Percentiles rank a stretch among this genome's conserved stretches.
phyloP scores from a whole-genome alignment of 1,284 basidiomycete genomes.

The Moesziomyces antarcticus region DNA sequence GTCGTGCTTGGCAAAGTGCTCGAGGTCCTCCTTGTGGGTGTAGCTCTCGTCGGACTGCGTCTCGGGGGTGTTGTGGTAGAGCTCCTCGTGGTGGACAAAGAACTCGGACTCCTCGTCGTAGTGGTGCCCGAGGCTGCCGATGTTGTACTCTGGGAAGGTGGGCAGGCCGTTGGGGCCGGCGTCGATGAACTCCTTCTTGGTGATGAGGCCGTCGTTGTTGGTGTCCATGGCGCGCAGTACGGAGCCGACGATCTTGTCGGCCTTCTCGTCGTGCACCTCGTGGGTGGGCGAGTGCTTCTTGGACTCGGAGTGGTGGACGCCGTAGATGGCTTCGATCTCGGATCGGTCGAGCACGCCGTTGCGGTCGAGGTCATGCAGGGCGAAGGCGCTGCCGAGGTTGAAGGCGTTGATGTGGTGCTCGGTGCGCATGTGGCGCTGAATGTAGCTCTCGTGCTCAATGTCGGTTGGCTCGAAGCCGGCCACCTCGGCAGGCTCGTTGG shows the following conservation, averaged over 20 bases:
- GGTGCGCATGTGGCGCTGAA: conserved; percentile 66
- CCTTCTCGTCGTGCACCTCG: conserved; percentile 84
- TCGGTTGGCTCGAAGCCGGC: conserved; percentile 49
- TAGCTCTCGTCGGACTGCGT: conserved; percentile 96
- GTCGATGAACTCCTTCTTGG: conserved; percentile 81
- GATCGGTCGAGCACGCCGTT: conserved; percentile 68
- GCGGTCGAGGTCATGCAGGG: conserved; percentile 88
- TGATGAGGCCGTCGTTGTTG: conserved; percentile 81
- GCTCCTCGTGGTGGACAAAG: conserved; percentile 73
- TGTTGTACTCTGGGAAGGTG: conserved; percentile 74
- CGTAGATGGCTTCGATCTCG: conserved; percentile 72
- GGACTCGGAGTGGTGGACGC: conserved; percentile 93
- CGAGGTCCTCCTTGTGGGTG: conserved; percentile 79
- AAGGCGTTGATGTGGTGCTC: conserved; percentile 68
- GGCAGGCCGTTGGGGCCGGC: conserved; percentile 83
- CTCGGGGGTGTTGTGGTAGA: conserved; percentile 93
- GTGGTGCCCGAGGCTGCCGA: conserved; percentile 83
- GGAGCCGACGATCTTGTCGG: conserved; percentile 80
- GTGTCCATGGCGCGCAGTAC: conserved; percentile 82
- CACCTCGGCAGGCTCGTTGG: conserved; percentile 41
- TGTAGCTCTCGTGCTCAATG: conserved; percentile 59
- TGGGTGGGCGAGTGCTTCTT: conserved; percentile 83
- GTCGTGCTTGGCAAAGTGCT: conserved; percentile 89
- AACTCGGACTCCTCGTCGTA: conserved; percentile 72
- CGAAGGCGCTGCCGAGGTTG: conserved; percentile 72